These are phyloP conservation scores for Venturia aucupariae DNA, from an alignment of 2,329 filamentous ascomycete species.

Conservation along the genomic window DNA sequence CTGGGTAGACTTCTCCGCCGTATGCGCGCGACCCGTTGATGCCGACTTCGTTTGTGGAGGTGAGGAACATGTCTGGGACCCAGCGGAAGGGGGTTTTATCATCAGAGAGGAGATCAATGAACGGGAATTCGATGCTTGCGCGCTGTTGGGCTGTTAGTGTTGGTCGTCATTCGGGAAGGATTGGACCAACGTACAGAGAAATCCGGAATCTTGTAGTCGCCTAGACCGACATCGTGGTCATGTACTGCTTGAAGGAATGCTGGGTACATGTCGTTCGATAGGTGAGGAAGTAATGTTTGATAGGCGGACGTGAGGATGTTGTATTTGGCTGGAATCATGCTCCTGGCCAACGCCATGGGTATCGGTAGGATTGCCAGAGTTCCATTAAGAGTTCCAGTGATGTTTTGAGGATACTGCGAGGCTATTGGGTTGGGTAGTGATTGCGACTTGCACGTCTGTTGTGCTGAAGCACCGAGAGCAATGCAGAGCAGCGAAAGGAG, in stretches of 20 bases:
- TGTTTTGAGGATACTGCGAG: conserved; percentile 36
- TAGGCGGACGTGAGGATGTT: conserved; percentile 43
- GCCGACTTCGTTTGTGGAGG: conserved; percentile 33
- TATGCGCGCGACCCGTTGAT: conserved; percentile 38
- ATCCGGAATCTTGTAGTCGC: conserved; percentile 36
- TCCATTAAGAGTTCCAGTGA: conserved; percentile 46
- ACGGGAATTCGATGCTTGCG: conserved; percentile 46
- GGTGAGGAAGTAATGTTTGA: conserved; percentile 37
- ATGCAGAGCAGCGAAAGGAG: conserved; percentile 2
- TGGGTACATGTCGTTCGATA: conserved; percentile 45
- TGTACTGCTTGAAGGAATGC: conserved; percentile 41
- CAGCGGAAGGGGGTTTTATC: conserved; percentile 44
- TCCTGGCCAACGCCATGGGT: conserved; percentile 36
- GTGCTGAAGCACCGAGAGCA: conserved; percentile 2
- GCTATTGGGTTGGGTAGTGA: conserved; percentile 42
- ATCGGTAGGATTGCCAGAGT: conserved; percentile 46
- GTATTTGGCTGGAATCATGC: conserved; percentile 41
- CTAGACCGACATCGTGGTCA: conserved; percentile 43
- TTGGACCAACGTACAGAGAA: conserved; percentile 36
- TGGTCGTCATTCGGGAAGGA: conserved; percentile 15
- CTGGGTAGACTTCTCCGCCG: conserved; percentile 35
- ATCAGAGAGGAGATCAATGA: conserved; percentile 44
- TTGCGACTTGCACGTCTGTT: conserved; percentile 20
- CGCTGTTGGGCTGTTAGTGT: conserved; percentile 30
- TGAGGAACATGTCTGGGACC: conserved; percentile 40